Conservation (phyloP, 371 early-diverging fungal genomes). For the Circinella umbellata region DNA sequence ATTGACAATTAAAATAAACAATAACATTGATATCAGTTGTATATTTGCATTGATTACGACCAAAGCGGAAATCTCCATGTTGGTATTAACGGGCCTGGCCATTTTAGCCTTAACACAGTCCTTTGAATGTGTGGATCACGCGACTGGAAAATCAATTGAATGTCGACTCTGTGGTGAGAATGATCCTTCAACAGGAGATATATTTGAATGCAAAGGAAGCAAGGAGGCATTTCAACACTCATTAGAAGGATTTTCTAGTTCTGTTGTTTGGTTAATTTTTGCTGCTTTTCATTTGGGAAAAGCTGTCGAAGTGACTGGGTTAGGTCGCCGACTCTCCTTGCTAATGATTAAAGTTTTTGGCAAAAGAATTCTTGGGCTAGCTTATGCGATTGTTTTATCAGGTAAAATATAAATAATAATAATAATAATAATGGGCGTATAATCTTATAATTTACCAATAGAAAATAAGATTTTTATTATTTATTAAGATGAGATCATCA, state of each 20-base stretch:
- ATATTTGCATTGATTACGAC: constrained; percentile 67
- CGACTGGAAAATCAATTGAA: constrained; percentile 53
- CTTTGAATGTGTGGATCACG: constrained; percentile 60
- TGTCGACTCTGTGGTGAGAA: constrained; percentile 58
- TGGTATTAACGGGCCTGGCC: constrained; percentile 59
- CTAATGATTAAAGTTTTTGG: constrained; percentile 60
- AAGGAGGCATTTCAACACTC: constrained; percentile 63
- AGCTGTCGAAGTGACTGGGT: constrained; percentile 62
- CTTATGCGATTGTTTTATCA: constrained; percentile 60
- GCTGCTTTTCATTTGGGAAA: constrained; percentile 75
- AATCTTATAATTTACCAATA: too few relatives aligned
- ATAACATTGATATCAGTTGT: constrained; percentile 36
- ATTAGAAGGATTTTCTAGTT: constrained; percentile 63
- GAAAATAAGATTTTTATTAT: neutral
- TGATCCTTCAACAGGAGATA: constrained; percentile 28
- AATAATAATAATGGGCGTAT: neutral
- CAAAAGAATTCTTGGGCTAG: constrained; percentile 58
- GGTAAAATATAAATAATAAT: constrained; percentile 45
- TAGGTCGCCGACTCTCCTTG: constrained; percentile 65
- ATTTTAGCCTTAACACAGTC: constrained; percentile 59
- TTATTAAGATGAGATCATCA: neutral
- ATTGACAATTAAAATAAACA: neutral
- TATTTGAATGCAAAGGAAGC: constrained; percentile 58
- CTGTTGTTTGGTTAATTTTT: constrained; percentile 73
- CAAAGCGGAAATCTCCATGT: constrained; percentile 59